Base-by-base conservation (phyloP, 148 eudicot genomes). In the Cornus controversa region DNA sequence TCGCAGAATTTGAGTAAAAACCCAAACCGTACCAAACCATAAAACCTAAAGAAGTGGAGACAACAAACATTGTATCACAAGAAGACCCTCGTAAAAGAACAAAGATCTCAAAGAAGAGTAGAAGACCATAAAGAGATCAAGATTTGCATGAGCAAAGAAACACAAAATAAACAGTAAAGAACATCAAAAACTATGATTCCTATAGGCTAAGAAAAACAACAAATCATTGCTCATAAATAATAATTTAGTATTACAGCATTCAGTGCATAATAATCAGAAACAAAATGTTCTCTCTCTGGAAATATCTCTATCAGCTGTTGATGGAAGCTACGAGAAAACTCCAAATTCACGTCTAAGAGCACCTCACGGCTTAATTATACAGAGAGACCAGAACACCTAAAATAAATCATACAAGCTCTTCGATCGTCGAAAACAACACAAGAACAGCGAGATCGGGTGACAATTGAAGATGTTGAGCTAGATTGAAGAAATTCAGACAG, bases 351-450 rank as follows among this genome's bases (percentile, higher is more conserved):
- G 60, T 42, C 60, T 26, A 42, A 31, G 57, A 40, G 57, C 70
- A 75, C n/a, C 37, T 65, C 25, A 37, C 5, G 40, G 45, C 6
- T 25, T 24, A 25, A 23, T 26, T 24, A 24, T 42, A 58, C 18
- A 16, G 70, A 75, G 34, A 31, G 34, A 0, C 34, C 34, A 31
- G 34, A 31, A 3, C 34, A 31, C 34, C 34, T 31, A 31, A 31
- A 3, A 31, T 31, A 31, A 31, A 31, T 31, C 34, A 31, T 31
- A 31, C 34, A 77, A 78, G 24, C n/a, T 60, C 25, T 73, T 76
- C 76, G 75, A 73, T 73, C 71, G 72, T 75, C 68, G 50, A 65
- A 10, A 72, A 57, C 40, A 54, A 4, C 20, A 54, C 2, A 5
- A 54, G 62, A 54, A 54, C 62, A 54, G 22, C 20, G 20, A 54